These are phyloP conservation scores for Metschnikowia picachoensis DNA, from an alignment of 805 yeast genomes.

Conservation along the genomic window DNA sequence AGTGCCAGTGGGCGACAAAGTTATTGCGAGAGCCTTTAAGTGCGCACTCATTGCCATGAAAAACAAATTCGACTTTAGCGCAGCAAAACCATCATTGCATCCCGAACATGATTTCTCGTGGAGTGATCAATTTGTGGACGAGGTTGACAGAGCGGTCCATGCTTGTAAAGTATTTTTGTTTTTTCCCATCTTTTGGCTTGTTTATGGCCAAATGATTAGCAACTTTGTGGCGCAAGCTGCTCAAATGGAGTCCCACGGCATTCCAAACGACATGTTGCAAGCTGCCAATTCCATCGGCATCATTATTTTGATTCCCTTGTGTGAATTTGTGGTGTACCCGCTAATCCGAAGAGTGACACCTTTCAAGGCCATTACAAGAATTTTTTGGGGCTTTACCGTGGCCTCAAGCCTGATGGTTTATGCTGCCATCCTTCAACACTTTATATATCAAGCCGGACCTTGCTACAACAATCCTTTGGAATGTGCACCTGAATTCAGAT, in stretches of 20 bases:
- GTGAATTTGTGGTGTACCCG: conserved; percentile 12
- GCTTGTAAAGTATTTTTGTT: conserved; percentile 17
- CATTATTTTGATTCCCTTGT: conserved; percentile 13
- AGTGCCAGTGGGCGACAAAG: conserved; percentile 12
- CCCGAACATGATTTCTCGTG: conserved; percentile 13
- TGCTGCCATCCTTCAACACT: conserved; percentile 15
- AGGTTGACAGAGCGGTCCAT: conserved; percentile 11
- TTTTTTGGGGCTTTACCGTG: conserved; percentile 14
- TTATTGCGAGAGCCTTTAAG: conserved; percentile 11
- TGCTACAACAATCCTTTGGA: conserved; percentile 10
- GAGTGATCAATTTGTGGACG: conserved; percentile 14
- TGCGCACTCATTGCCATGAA: conserved; percentile 8
- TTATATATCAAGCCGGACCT: conserved; percentile 14
- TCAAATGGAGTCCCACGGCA: conserved; percentile 16
- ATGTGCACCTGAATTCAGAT: conserved; percentile 11
- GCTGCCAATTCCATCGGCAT: conserved; percentile 13
- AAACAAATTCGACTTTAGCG: conserved; percentile 10
- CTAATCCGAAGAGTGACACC: conserved; percentile 15
- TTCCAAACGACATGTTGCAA: conserved; percentile 16
- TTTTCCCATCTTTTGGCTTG: conserved; percentile 16
- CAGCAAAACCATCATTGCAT: conserved; percentile 14
- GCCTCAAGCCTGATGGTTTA: conserved; percentile 12
- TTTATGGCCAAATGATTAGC: conserved; percentile 17
- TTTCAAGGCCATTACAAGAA: conserved; percentile 16
- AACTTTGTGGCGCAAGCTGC: conserved; percentile 17